Base-by-base conservation (phyloP, 176 grass and related monocot species). In the Triticum monococcum region DNA sequence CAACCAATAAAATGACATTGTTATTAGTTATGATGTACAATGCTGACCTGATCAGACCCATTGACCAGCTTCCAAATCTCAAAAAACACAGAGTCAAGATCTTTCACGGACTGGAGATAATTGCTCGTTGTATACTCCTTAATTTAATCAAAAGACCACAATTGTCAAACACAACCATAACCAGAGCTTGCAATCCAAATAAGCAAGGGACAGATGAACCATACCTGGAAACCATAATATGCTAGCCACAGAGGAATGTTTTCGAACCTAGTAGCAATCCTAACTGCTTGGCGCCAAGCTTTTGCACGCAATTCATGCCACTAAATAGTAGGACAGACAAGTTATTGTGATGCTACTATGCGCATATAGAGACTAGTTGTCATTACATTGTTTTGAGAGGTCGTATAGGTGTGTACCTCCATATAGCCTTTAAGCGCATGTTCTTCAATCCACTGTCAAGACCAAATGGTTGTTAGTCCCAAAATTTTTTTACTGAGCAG, bases 401-500 rank as follows among this genome's bases (percentile, higher is more conserved):
- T 30, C 72, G 26, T 26, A 41, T 72, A 22, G 11, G 36, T 22
- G 36, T 22, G 5, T 41, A 72, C 69, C 69, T 72, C 22, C 43
- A 46, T 3, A 46, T 46, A 83, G 66, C 24, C 35, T n/a, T 10
- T 71, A 37, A 38, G 18, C 35, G 11, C 10, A 20, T 71, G 37
- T 18, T 71, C 20, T 37, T 71, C 66, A 59, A 57, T 36, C 80
- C 46, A 82, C 80, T 82, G 66, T 56, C 20, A 82, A 71, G 22
- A 14, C 5, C 33, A 54, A 57, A 71, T 56, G 5, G 22, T 5
- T 12, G 22, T 38, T 7, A 82, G 66, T 36, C n/a, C 13, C 40
- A 13, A 81, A 54, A 5, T 5, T 5, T 0, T 5, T 35, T 35
- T 14, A 37, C 9, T 36, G 2, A 48, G 22, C 13, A 32, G 68